phyloP scores from a whole-genome alignment of 495 filamentous ascomycete species.

The Trichoderma parareesei region DNA sequence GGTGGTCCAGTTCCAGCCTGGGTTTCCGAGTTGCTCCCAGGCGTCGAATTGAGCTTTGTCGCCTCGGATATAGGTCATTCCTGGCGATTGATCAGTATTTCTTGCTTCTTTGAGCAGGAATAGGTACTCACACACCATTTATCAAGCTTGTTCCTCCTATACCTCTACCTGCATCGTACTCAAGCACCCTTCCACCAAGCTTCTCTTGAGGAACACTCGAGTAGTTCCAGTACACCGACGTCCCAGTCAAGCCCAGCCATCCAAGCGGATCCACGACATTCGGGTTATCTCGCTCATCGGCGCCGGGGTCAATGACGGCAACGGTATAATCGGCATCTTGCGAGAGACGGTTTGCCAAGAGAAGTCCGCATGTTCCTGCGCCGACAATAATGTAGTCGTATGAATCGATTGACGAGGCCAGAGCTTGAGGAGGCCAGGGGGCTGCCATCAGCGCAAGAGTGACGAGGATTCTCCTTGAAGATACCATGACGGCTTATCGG shows the following conservation, averaged over 20 bases:
- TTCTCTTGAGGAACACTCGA: constrained; percentile 36
- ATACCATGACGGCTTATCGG: background rate
- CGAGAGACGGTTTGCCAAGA: constrained; percentile 46
- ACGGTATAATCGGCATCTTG: constrained; percentile 38
- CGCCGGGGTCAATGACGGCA: constrained; percentile 47
- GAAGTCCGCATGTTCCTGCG: constrained; percentile 46
- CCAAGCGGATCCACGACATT: constrained; percentile 39
- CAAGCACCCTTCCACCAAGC: constrained; percentile 25
- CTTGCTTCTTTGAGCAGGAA: no score
- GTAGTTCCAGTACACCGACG: constrained; percentile 47
- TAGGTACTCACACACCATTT: constrained; percentile 30
- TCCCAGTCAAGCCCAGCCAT: constrained; percentile 33
- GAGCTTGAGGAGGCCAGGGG: background rate
- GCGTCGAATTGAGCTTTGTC: constrained; percentile 47
- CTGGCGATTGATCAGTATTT: constrained; percentile 18
- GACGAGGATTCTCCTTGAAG: background rate
- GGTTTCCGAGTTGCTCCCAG: constrained; percentile 47
- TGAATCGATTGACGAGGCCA: background rate
- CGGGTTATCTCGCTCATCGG: constrained; percentile 36
- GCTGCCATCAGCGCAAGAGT: background rate
- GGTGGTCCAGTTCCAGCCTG: constrained; percentile 49
- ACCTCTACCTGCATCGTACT: constrained; percentile 40
- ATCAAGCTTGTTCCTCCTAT: constrained; percentile 46
- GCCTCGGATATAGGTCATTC: constrained; percentile 46
- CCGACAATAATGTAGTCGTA: constrained; percentile 44